phyloP scores from a whole-genome alignment of 495 filamentous ascomycete genomes.

The Durotheca rogersii region DNA sequence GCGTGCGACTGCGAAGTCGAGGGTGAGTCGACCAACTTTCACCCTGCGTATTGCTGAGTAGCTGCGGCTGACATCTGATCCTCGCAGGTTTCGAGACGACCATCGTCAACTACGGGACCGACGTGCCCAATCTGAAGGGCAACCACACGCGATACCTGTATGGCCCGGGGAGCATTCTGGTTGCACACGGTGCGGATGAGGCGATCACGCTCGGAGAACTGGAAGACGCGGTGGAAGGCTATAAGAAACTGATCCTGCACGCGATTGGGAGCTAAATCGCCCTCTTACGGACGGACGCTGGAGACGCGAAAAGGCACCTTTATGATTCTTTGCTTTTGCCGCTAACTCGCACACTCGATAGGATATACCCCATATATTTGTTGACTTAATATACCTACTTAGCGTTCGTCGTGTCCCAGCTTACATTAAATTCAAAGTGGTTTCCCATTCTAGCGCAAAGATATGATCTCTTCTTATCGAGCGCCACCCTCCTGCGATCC shows the following conservation, averaged over 20 bases:
- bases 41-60: too few relatives aligned
- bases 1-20: conserved; percentile 77
- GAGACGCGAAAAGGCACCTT: too few relatives aligned
- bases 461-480: not conserved
- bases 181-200: conserved; percentile 87
- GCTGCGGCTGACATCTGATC: too few relatives aligned
- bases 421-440: not conserved
- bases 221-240: conserved; percentile 67
- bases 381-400: conserved; percentile 1
- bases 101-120: conserved; percentile 89
- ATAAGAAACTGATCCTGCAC: conserved; percentile 68
- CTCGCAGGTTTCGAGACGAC: conserved; percentile 74
- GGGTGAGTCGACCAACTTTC: conserved; percentile 46
- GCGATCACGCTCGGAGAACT: conserved; percentile 68
- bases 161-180: conserved; percentile 83
- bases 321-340: conserved; percentile 5
- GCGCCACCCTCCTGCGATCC: conserved; percentile 10
- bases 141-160: conserved; percentile 82
- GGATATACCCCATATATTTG: conserved; percentile 20
- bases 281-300: too few relatives aligned
- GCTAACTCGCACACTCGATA: conserved; percentile 25
- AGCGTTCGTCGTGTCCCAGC: not conserved
- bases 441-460: not conserved
- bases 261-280: conserved; percentile 47
- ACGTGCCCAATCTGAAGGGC: conserved; percentile 74